phyloP scores from a whole-genome alignment of 805 yeast genomes.

The Lipomyces starkeyi region DNA sequence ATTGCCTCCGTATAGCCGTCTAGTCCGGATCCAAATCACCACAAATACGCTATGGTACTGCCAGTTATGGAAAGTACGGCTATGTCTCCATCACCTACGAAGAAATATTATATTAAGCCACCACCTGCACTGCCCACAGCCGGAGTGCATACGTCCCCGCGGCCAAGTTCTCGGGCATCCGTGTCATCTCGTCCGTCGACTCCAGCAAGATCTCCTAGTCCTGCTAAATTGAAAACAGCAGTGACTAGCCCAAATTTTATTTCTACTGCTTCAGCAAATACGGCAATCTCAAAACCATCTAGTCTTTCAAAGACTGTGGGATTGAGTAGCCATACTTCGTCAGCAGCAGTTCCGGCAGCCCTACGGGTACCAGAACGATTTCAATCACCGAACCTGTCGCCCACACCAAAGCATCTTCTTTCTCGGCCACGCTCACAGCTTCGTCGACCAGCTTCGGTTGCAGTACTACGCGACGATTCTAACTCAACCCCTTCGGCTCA shows the following conservation, averaged over 20 bases:
- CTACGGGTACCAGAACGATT: background rate
- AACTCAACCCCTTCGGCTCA: background rate
- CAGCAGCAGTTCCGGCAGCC: background rate
- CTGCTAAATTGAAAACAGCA: background rate
- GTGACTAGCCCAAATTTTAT: background rate
- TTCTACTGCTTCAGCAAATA: background rate
- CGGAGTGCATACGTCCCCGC: background rate
- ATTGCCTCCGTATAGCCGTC: background rate
- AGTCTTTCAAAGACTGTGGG: background rate
- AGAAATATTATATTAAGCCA: conserved; percentile 27
- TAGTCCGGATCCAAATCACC: background rate
- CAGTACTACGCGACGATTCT: conserved; percentile 8
- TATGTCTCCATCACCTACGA: background rate
- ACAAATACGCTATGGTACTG: background rate
- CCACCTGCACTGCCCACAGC: conserved; percentile 9
- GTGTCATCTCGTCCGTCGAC: background rate
- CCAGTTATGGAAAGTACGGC: background rate
- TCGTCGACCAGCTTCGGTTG: conserved; percentile 24
- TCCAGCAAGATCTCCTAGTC: background rate
- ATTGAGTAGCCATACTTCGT: background rate
- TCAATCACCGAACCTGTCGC: background rate
- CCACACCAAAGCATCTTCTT: conserved; percentile 18
- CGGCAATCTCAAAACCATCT: background rate
- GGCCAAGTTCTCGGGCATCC: conserved; percentile 1
- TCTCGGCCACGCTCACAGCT: conserved; percentile 36